Base-by-base conservation (phyloP, 495 filamentous ascomycete species). In the Stereocaulon alpinum region DNA sequence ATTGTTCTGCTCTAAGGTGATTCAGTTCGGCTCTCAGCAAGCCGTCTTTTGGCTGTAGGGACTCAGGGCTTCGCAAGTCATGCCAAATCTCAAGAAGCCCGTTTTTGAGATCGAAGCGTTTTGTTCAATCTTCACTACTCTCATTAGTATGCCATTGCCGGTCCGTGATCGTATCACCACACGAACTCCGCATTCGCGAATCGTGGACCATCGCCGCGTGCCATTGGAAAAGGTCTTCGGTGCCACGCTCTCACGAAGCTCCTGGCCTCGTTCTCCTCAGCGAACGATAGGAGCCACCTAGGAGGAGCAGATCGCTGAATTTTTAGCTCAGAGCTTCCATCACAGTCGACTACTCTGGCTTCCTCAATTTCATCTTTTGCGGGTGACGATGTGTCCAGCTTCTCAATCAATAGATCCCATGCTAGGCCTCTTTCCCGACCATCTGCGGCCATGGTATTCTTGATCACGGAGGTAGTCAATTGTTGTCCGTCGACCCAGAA, bases 231-330 rank as follows among this genome's bases (percentile, higher is more conserved):
- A 44, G 75, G 69, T 48, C 77, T 69, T 32, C 72, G 65, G 69
- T 85, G 80, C 81, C 81, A 84, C 50, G 62, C 63, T 62, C 79
- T 70, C 4, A 80, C 76, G 64, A 85, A 85, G 61, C 82, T 70
- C 44, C 76, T 72, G 22, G 80, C 78, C 65, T 83, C 80, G 17
- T 66, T 64, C 10, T 65, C 61, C 24, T 78, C 74, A 43, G 49
- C 59, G 54, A 85, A 80, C 5, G 71, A 68, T 20, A 83, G 60
- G 34, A 82, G 70, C 66, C 76, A 85, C 40, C 72, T 71, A 3
- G 15, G 10, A 22, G 40, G 18, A 17, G 2, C 14, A 11, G 32
- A 12, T 11, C 49, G 49, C 17, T 52, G 40, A 54, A 40, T 10
- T 40, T 40, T 50, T 27, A 47, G 14, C 15, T 47, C 49, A 12